A percentile compares a stretch with the other conserved stretches of the same genome.
Evolutionary conservation across 257 asterid genomes (phyloP).

Genomic region (Solanum virginianum): DNA sequence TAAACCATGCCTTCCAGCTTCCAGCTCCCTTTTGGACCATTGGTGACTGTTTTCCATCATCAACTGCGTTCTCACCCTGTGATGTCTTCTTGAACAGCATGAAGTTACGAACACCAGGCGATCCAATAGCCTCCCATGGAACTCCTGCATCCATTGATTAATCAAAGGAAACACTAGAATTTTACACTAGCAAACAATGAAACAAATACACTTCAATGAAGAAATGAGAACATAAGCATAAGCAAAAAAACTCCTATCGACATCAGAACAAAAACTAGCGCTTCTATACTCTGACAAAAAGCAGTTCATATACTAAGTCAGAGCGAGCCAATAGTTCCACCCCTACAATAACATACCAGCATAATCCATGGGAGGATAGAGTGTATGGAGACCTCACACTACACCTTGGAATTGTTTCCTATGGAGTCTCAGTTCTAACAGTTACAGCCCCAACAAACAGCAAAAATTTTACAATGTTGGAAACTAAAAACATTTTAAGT

Average conservation of each 20-base stretch:
- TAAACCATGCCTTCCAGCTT: slow-evolving; percentile 58
- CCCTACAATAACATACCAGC: rapidly evolving
- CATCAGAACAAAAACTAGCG: not conserved
- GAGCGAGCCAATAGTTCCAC: not conserved
- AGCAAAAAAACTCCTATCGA: not conserved
- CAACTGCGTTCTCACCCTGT: slow-evolving; percentile 13
- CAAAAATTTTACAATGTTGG: not conserved
- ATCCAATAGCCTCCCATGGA: slow-evolving; percentile 89
- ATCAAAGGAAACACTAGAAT: not conserved
- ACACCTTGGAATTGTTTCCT: not conserved
- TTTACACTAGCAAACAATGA: not conserved
- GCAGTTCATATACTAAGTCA: not conserved
- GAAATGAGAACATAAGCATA: not conserved
- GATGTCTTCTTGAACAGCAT: slow-evolving; percentile 76
- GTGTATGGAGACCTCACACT: not conserved
- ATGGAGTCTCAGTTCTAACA: not conserved
- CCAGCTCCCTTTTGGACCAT: slow-evolving; percentile 36
- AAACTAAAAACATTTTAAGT: not conserved
- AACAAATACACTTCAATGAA: not conserved
- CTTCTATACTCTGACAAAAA: not conserved
- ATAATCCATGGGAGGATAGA: not conserved
- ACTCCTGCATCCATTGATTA: not conserved
- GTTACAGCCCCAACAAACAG: not conserved
- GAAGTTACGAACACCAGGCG: slow-evolving; percentile 69
- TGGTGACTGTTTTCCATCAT: slow-evolving; percentile 11